phyloP scores from a whole-genome alignment of 805 yeast genomes.

The Kregervanrija pseudodelftensis region DNA sequence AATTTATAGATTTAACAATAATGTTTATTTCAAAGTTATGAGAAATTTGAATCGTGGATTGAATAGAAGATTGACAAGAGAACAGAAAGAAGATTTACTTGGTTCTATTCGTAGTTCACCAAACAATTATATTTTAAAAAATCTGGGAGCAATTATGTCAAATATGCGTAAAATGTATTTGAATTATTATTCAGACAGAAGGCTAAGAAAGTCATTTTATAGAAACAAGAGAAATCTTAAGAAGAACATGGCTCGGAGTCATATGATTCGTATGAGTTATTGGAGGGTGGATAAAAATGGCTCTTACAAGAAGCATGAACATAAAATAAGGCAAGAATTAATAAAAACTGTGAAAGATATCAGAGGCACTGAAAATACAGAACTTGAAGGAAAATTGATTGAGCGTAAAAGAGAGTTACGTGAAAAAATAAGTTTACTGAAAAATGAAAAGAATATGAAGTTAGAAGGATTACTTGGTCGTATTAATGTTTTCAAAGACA shows the following conservation, averaged over 20 bases:
- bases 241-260: background rate
- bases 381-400: too few species aligned
- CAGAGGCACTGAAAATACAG: constrained; percentile 17
- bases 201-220: constrained; percentile 5
- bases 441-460: too few species aligned
- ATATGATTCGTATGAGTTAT: background rate
- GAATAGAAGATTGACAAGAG: constrained; percentile 6
- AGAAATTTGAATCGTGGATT: constrained; percentile 11
- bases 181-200: constrained; percentile 4
- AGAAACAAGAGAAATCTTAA: background rate
- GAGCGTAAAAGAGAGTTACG: too few species aligned
- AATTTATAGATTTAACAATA: constrained; percentile 6
- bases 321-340: background rate
- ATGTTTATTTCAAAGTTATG: constrained; percentile 11
- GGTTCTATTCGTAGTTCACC: constrained; percentile 6
- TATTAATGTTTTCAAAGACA: too few species aligned
- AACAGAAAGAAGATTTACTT: constrained; percentile 9
- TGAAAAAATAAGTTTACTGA: too few species aligned
- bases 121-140: constrained; percentile 11
- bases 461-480: too few species aligned
- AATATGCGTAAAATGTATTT: constrained; percentile 7
- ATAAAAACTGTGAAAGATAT: constrained; percentile 10
- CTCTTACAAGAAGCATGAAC: background rate
- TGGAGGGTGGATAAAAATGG: constrained; percentile 1
- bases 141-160: constrained; percentile 5